Evolutionary conservation across 2,329 filamentous ascomycete species (phyloP).

Genomic region (Cucurbitaria berberidis): DNA sequence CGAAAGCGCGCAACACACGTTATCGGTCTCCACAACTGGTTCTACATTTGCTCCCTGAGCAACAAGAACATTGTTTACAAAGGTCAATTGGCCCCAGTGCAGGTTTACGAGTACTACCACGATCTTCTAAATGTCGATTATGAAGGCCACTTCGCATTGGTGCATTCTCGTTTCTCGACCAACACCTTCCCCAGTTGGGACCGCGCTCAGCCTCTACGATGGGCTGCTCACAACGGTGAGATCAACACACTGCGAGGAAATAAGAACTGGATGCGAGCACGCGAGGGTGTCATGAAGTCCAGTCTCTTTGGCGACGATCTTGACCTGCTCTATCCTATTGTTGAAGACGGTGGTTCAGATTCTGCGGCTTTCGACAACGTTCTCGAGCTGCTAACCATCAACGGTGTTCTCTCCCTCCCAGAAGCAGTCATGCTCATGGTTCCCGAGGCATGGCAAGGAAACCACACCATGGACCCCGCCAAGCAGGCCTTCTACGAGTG

Average conservation of each 20-base stretch:
- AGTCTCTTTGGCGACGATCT: constrained; percentile 92
- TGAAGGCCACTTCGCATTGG: constrained; percentile 94
- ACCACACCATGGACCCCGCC: constrained; percentile 86
- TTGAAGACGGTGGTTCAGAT: constrained; percentile 95
- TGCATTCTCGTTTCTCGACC: constrained; percentile 96
- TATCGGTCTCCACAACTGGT: constrained; percentile 97
- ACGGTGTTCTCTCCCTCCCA: constrained; percentile 91
- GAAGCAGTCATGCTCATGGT: constrained; percentile 99
- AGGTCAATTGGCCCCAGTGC: constrained; percentile 89
- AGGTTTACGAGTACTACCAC: constrained; percentile 98
- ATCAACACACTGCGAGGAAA: constrained; percentile 97
- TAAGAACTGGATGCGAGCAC: constrained; percentile 99
- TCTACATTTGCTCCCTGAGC: constrained; percentile 94
- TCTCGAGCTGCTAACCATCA: constrained; percentile 89
- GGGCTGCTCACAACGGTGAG: constrained; percentile 98
- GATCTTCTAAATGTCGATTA: constrained; percentile 97
- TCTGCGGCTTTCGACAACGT: constrained; percentile 98
- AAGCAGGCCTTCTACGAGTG: constrained; percentile 99
- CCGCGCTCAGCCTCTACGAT: constrained; percentile 91
- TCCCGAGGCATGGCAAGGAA: constrained; percentile 96
- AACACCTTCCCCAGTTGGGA: constrained; percentile 99
- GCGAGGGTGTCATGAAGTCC: constrained; percentile 93
- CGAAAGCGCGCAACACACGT: constrained; percentile 94
- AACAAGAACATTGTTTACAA: constrained; percentile 99
- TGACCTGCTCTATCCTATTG: constrained; percentile 88